Percentiles rank a stretch among this genome's conserved stretches.
Conservation (phyloP, 2,329 filamentous ascomycete genomes). For the Aspergillus chevalieri region DNA sequence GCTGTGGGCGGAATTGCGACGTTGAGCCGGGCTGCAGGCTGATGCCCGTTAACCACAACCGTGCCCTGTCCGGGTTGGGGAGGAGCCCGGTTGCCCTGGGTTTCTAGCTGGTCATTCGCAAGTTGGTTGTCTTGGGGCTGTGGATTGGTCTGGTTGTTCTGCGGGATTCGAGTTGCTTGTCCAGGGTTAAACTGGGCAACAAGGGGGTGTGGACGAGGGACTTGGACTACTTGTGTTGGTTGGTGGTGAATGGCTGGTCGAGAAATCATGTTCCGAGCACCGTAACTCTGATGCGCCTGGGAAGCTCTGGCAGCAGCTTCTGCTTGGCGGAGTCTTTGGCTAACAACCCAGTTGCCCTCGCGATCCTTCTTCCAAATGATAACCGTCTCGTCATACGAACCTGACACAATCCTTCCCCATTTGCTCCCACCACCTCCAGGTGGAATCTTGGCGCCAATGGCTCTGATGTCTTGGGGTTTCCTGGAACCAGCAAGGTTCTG, state of each 20-base stretch:
- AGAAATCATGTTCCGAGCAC: background rate
- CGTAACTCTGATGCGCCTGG: constrained; percentile 11
- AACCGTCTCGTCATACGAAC: constrained; percentile 91
- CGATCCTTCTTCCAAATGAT: constrained; percentile 88
- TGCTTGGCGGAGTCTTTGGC: constrained; percentile 64
- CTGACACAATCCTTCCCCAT: constrained; percentile 92
- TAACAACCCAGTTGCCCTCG: constrained; percentile 76
- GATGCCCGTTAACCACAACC: background rate
- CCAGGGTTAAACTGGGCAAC: background rate
- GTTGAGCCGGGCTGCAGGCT: background rate
- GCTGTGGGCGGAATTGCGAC: constrained; percentile 11
- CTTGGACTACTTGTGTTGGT: background rate
- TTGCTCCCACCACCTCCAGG: constrained; percentile 83
- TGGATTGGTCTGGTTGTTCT: background rate
- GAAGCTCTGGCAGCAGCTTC: constrained; percentile 41
- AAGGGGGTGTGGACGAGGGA: background rate
- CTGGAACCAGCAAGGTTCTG: constrained; percentile 65
- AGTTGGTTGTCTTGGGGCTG: background rate
- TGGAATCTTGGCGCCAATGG: constrained; percentile 78
- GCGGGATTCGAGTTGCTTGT: background rate
- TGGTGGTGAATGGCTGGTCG: constrained; percentile 2
- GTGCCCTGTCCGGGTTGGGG: background rate
- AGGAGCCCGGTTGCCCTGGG: background rate
- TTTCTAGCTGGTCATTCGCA: background rate
- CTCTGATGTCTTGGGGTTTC: constrained; percentile 64